Evolutionary conservation across 2,329 filamentous ascomycete species (phyloP).

Genomic region (Alternaria sp.): DNA sequence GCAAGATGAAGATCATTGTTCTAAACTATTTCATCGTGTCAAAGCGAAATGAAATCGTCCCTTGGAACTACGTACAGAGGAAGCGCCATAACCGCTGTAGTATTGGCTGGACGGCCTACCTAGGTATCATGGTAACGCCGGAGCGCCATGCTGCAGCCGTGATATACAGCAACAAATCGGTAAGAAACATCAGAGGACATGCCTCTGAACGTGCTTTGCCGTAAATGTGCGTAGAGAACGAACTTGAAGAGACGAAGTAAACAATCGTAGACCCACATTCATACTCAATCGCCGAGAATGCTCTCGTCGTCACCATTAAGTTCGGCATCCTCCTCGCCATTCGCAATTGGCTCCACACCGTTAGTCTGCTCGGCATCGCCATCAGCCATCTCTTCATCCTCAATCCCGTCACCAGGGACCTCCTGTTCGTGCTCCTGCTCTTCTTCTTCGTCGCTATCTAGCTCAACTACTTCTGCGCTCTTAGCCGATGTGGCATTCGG

Average conservation of each 20-base stretch:
- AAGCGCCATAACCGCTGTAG: background rate
- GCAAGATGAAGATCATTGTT: background rate
- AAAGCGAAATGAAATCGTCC: background rate
- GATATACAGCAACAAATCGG: background rate
- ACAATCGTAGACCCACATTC: background rate
- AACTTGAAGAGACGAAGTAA: background rate
- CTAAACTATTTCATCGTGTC: background rate
- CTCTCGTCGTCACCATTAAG: constrained; percentile 49
- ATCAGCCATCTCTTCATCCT: constrained; percentile 51
- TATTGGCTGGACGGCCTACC: background rate
- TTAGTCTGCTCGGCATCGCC: constrained; percentile 51
- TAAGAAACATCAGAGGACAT: background rate
- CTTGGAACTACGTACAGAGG: background rate
- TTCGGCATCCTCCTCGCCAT: constrained; percentile 33
- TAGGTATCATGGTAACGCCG: constrained; percentile 10
- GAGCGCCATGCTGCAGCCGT: constrained; percentile 16
- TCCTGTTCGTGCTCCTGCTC: constrained; percentile 31
- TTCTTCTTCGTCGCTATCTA: constrained; percentile 44
- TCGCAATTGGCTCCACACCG: constrained; percentile 43
- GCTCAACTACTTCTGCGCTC: constrained; percentile 45
- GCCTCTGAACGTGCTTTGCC: background rate
- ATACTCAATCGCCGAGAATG: constrained; percentile 49
- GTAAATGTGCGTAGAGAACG: background rate
- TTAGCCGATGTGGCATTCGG: constrained; percentile 50
- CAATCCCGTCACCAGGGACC: constrained; percentile 36